Conservation (phyloP, 352 stramenopile genomes). For the Thraustochytrium striatum region DNA sequence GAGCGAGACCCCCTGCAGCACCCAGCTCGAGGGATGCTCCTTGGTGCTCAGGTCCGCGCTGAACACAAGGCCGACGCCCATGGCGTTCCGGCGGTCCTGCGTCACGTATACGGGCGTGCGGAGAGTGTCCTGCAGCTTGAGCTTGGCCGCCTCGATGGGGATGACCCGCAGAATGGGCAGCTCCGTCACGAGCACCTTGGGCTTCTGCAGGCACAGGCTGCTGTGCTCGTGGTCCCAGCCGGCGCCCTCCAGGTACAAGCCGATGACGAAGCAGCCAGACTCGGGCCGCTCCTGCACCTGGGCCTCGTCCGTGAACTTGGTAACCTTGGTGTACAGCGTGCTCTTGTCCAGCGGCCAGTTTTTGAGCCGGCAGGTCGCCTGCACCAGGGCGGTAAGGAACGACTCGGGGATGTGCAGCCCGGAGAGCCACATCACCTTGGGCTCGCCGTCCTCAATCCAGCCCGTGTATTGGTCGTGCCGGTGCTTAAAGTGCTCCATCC, state of each 20-base stretch:
- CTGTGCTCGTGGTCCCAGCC: conserved; percentile 76
- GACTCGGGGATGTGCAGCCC: conserved; percentile 89
- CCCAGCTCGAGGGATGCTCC: conserved; percentile 85
- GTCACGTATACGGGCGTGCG: conserved; percentile 91
- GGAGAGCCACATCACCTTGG: conserved; percentile 85
- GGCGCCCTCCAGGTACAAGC: conserved; percentile 86
- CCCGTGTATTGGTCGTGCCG: conserved; percentile 81
- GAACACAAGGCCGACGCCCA: conserved; percentile 90
- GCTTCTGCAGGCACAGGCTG: conserved; percentile 73
- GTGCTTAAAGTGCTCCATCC: conserved; percentile 86
- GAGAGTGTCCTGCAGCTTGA: conserved; percentile 91
- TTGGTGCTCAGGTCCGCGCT: conserved; percentile 82
- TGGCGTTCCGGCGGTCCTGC: conserved; percentile 84
- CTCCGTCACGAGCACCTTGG: conserved; percentile 89
- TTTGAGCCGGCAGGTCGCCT: conserved; percentile 81
- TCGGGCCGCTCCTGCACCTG: conserved; percentile 66
- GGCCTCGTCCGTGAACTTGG: conserved; percentile 64
- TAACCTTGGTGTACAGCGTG: conserved; percentile 86
- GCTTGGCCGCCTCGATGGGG: conserved; percentile 85
- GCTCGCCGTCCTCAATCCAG: conserved; percentile 81
- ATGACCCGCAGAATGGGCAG: conserved; percentile 90
- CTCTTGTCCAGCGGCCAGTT: conserved; percentile 92
- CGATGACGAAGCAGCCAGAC: conserved; percentile 81
- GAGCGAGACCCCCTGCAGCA: conserved; percentile 87
- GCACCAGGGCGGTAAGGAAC: conserved; percentile 89